Conservation (phyloP, 2,329 filamentous ascomycete genomes). For the Claviceps africana region DNA sequence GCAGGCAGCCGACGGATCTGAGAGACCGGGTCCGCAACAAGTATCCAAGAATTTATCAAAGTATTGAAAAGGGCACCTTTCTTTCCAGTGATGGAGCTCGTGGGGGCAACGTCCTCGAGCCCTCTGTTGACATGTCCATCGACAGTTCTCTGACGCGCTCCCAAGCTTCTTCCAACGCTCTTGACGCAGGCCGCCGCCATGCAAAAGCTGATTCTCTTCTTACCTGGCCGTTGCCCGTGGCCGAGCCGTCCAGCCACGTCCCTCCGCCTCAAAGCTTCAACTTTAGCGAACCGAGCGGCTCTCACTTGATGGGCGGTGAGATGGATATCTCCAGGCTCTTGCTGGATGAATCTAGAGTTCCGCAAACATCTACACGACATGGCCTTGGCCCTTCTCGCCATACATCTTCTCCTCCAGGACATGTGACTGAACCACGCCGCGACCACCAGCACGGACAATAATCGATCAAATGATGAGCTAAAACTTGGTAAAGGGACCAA, state of each 20-base stretch:
- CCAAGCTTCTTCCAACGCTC: conserved; percentile 17
- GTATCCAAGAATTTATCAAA: conserved; percentile 42
- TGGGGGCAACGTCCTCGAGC: conserved; percentile 33
- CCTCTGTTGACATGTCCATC: conserved; percentile 35
- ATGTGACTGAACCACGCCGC: conserved; percentile 9
- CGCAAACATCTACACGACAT: conserved; percentile 13
- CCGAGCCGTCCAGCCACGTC: conserved; percentile 16
- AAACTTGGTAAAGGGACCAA: background rate
- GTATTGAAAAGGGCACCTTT: conserved; percentile 40
- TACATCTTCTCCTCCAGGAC: conserved; percentile 12
- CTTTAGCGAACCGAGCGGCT: conserved; percentile 26
- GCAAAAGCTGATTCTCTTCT: conserved; percentile 34
- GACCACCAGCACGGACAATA: conserved; percentile 7
- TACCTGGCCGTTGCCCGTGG: conserved; percentile 26
- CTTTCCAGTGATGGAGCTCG: conserved; percentile 28
- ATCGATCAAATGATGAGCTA: conserved; percentile 8
- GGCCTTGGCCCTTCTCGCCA: conserved; percentile 13
- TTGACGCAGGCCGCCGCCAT: conserved; percentile 24
- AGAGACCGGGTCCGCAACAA: conserved; percentile 51
- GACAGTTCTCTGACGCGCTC: conserved; percentile 29
- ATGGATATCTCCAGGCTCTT: conserved; percentile 50
- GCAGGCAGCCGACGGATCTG: conserved; percentile 47
- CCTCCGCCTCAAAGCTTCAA: conserved; percentile 24
- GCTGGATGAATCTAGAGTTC: conserved; percentile 34
- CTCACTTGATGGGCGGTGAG: conserved; percentile 33